Evolutionary conservation across 2,329 filamentous ascomycete genomes (phyloP).

Genomic region (Pseudogymnoascus sp.): DNA sequence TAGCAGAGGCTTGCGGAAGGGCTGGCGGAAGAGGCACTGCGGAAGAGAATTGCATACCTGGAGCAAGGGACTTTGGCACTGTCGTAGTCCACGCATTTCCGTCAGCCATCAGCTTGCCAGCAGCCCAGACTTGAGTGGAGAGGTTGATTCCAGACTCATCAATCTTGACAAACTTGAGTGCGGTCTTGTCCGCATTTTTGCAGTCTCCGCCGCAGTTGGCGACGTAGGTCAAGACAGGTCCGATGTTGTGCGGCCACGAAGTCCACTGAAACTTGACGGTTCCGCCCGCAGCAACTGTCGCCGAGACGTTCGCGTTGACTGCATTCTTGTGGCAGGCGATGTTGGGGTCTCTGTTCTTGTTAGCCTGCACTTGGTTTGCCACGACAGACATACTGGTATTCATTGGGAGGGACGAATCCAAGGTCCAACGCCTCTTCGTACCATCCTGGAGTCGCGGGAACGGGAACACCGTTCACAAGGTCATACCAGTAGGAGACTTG

Average conservation of each 20-base stretch:
- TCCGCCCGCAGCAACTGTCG: slow-evolving; percentile 53
- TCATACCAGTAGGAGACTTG: neutral
- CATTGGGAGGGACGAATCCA: slow-evolving; percentile 43
- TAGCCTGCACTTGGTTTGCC: neutral
- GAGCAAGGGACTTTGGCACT: neutral
- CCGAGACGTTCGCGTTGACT: slow-evolving; percentile 42
- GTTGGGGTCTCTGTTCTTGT: slow-evolving; percentile 30
- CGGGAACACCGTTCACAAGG: neutral
- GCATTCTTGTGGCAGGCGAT: slow-evolving; percentile 57
- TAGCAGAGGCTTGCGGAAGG: slow-evolving; percentile 21
- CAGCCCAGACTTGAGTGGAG: slow-evolving; percentile 1
- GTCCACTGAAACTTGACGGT: slow-evolving; percentile 55
- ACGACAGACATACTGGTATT: slow-evolving; percentile 31
- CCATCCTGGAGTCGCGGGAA: slow-evolving; percentile 42
- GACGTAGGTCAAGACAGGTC: slow-evolving; percentile 26
- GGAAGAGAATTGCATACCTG: neutral
- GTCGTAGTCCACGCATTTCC: neutral
- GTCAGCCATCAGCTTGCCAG: neutral
- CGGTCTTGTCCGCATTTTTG: slow-evolving; percentile 32
- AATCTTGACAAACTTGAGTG: slow-evolving; percentile 16
- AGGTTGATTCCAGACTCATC: slow-evolving; percentile 1
- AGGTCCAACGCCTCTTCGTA: slow-evolving; percentile 41
- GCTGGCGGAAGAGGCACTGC: neutral
- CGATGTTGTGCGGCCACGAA: slow-evolving; percentile 57
- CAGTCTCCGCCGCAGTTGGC: slow-evolving; percentile 34